Conservation (phyloP, 805 yeast genomes). For the Candida lessepsii region DNA sequence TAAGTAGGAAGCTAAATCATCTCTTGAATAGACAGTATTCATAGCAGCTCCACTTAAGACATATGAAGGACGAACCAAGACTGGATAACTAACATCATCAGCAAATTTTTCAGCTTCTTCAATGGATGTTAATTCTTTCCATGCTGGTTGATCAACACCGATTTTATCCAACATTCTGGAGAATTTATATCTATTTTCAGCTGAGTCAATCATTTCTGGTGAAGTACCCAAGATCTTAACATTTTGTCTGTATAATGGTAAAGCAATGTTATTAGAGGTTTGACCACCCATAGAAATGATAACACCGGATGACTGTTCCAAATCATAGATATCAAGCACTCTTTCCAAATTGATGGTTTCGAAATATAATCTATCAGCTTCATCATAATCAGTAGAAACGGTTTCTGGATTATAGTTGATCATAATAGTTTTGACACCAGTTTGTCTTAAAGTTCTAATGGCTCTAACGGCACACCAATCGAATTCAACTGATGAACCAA, state of each 20-base stretch:
- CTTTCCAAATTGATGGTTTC: conserved; percentile 94
- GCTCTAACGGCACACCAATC: conserved; percentile 99
- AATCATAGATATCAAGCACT: conserved; percentile 89
- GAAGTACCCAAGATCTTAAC: conserved; percentile 96
- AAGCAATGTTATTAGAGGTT: conserved; percentile 94
- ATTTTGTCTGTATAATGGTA: conserved; percentile 87
- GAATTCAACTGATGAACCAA: conserved; percentile 97
- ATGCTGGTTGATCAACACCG: conserved; percentile 98
- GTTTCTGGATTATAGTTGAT: conserved; percentile 98
- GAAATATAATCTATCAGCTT: conserved; percentile 93
- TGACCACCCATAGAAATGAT: conserved; percentile 99
- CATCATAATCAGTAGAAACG: conserved; percentile 97
- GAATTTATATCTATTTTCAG: conserved; percentile 97
- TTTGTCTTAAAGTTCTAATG: conserved; percentile 83
- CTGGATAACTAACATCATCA: conserved; percentile 88
- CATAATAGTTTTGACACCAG: conserved; percentile 84
- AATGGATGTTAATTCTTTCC: conserved; percentile 95
- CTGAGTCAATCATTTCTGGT: conserved; percentile 97
- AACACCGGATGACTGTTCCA: conserved; percentile 88
- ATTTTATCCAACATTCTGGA: conserved; percentile 95
- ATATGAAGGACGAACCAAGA: conserved; percentile 94
- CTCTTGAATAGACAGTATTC: conserved; percentile 91
- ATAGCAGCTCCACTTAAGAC: conserved; percentile 98
- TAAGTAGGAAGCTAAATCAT: conserved; percentile 82
- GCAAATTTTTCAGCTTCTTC: conserved; percentile 93